Conservation (phyloP, 192 early-diverging fungal genomes). For the Backusella macrospora region DNA sequence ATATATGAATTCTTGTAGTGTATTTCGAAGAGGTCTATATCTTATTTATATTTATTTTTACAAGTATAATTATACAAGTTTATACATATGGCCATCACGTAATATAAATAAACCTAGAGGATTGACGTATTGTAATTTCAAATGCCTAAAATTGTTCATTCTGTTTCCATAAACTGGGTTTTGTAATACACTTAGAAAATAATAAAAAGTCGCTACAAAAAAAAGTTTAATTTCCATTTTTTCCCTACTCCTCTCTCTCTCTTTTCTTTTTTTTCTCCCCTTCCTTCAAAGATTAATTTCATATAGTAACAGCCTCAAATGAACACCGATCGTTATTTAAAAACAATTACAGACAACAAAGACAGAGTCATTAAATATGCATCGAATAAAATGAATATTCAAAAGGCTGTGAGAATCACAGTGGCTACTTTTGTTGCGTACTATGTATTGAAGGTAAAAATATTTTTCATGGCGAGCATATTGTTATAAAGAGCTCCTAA, state of each 20-base stretch:
- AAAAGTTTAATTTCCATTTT: background rate
- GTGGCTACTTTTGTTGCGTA: slow-evolving; percentile 5
- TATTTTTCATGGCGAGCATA: background rate
- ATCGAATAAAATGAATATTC: background rate
- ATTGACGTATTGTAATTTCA: background rate
- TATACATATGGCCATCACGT: no score
- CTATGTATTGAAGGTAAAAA: background rate
- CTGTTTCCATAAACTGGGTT: background rate
- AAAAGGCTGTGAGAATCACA: background rate
- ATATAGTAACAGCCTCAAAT: background rate
- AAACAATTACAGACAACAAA: background rate
- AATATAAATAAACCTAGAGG: background rate
- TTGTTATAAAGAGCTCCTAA: background rate
- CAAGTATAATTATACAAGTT: no score
- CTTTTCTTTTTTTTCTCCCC: no score
- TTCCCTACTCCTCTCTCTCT: background rate
- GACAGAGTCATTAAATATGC: background rate
- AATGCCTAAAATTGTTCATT: background rate
- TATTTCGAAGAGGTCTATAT: no score
- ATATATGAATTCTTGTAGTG: no score
- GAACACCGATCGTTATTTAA: background rate
- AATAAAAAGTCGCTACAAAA: background rate
- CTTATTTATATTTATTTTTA: no score
- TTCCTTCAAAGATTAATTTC: background rate
- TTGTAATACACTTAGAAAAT: background rate